These are phyloP conservation scores for Pleurotus salmoneostramineus DNA, from an alignment of 768 basidiomycete species.

Conservation along the genomic window DNA sequence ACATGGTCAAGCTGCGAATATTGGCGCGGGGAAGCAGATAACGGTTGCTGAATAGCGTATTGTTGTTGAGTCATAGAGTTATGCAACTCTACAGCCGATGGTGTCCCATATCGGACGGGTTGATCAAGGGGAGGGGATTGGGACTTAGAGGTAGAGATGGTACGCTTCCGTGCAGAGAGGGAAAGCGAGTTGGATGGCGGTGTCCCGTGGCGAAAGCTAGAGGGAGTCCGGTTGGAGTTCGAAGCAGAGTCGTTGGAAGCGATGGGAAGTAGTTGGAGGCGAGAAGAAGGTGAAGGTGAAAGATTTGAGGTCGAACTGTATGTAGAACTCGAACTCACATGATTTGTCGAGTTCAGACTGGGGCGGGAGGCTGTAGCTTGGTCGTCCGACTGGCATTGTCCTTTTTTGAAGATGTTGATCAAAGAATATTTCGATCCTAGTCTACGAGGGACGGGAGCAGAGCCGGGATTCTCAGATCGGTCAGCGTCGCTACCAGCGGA, in stretches of 20 bases:
- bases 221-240: constrained; percentile 13
- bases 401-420: constrained; percentile 71
- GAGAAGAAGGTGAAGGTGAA: constrained; percentile 21
- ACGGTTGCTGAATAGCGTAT: constrained; percentile 18
- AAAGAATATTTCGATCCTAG: constrained; percentile 72
- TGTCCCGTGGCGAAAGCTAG: constrained; percentile 1
- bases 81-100: constrained; percentile 47
- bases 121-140: constrained; percentile 15
- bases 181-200: constrained; percentile 1
- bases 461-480: constrained; percentile 9
- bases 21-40: constrained; percentile 10
- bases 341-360: neutral
- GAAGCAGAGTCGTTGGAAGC: constrained; percentile 15
- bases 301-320: constrained; percentile 17
- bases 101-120: constrained; percentile 21
- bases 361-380: constrained; percentile 3
- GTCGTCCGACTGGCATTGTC: constrained; percentile 30
- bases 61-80: constrained; percentile 34
- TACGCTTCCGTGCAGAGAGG: neutral
- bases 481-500: constrained; percentile 73
- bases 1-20: constrained; percentile 12
- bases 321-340: neutral
- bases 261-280: constrained; percentile 20
- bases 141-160: constrained; percentile 11
- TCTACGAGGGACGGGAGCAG: constrained; percentile 30